phyloP scores from a whole-genome alignment of 306 rosid species.

The Pyrus bretschneideri region DNA sequence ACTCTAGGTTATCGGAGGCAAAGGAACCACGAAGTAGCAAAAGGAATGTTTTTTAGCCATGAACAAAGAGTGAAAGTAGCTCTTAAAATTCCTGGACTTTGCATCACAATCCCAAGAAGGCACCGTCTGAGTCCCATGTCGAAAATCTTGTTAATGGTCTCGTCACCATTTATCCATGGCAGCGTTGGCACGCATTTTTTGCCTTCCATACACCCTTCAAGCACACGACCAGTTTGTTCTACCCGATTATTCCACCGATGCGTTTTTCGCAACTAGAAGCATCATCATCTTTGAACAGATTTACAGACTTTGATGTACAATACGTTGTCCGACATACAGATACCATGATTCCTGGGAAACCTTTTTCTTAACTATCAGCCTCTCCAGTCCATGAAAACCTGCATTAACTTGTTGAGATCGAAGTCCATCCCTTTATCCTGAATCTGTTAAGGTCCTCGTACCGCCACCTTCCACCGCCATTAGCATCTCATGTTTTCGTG shows the following conservation, averaged over 20 bases:
- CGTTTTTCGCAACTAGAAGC: conserved; percentile 21
- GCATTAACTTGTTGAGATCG: conserved; percentile 35
- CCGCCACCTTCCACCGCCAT: too few species aligned
- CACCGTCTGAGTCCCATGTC: conserved; percentile 58
- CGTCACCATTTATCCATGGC: conserved; percentile 91
- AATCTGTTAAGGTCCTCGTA: too few species aligned
- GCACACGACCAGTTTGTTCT: conserved; percentile 16
- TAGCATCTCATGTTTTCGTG: too few species aligned
- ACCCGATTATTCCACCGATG: conserved; percentile 17
- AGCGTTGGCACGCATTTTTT: conserved; percentile 29
- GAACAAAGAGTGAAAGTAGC: conserved; percentile 18
- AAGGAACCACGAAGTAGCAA: neutral
- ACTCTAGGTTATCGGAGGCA: neutral
- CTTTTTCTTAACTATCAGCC: conserved; percentile 69
- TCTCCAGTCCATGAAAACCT: conserved; percentile 75
- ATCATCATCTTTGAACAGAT: conserved; percentile 35
- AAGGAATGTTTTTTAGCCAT: neutral
- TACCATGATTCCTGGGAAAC: conserved; percentile 72
- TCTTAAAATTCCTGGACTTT: conserved; percentile 82
- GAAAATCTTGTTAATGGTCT: conserved; percentile 53
- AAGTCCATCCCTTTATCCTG: too few species aligned
- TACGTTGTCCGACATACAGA: conserved; percentile 35
- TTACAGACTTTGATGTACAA: conserved; percentile 43
- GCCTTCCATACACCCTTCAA: conserved; percentile 9
- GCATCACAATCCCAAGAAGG: conserved; percentile 84